Percentiles rank a stretch among this genome's conserved stretches.
Conservation (phyloP, 2,329 filamentous ascomycete species). For the Sordariomycetes sp. region DNA sequence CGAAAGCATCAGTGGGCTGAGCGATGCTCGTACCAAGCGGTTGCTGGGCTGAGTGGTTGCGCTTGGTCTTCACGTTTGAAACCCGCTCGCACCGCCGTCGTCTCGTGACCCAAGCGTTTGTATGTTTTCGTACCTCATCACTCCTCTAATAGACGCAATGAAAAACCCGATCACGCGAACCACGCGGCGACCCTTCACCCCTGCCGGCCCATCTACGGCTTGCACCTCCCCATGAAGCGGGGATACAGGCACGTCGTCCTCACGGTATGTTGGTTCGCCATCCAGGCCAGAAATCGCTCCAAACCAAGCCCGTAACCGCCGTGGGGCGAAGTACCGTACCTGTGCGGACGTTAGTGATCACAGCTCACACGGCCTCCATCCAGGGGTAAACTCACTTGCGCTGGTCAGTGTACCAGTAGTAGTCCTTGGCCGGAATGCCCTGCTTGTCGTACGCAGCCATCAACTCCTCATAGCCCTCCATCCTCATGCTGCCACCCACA, state of each 20-base stretch:
- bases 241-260: slow-evolving; percentile 66
- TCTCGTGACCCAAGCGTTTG: no score
- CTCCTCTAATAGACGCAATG: no score
- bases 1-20: no score
- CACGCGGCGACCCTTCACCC: neutral
- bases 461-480: slow-evolving; percentile 83
- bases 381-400: slow-evolving; percentile 58
- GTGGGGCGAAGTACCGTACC: slow-evolving; percentile 86
- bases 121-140: no score
- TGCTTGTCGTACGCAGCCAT: slow-evolving; percentile 82
- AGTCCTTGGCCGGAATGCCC: slow-evolving; percentile 72
- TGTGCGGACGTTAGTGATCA: slow-evolving; percentile 20
- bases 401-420: slow-evolving; percentile 99
- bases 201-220: slow-evolving; percentile 40
- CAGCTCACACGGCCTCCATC: neutral
- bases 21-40: no score
- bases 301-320: slow-evolving; percentile 89
- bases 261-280: slow-evolving; percentile 55
- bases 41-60: no score
- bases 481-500: slow-evolving; percentile 93
- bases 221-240: slow-evolving; percentile 73
- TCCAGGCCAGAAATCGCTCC: slow-evolving; percentile 64
- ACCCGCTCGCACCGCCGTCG: no score
- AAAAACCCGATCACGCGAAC: no score
- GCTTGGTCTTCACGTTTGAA: no score